Evolutionary conservation across 208 protist species (phyloP).

Genomic region (Tetramitus jugosus): DNA sequence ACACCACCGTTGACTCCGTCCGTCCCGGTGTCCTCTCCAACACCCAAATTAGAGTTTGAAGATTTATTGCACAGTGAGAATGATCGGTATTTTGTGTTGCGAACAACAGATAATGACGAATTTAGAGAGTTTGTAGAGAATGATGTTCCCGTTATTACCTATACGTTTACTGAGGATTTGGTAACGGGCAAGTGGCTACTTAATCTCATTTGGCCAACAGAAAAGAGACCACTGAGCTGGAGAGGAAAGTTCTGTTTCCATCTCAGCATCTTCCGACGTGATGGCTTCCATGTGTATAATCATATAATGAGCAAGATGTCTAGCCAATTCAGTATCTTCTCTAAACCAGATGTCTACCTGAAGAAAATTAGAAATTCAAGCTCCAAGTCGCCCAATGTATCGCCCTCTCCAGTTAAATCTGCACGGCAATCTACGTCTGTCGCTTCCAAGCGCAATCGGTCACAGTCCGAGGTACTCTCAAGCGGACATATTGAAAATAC

Average conservation of each 20-base stretch:
- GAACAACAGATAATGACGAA: not conserved
- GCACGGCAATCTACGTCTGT: too few relatives aligned
- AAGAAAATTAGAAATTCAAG: constrained; percentile 21
- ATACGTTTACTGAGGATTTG: constrained; percentile 3
- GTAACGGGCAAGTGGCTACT: not conserved
- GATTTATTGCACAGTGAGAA: not conserved
- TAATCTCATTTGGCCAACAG: constrained; percentile 1
- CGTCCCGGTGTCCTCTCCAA: not conserved
- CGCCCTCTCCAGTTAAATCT: too few relatives aligned
- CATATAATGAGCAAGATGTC: constrained; percentile 8
- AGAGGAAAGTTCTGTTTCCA: constrained; percentile 20
- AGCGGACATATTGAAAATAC: too few relatives aligned
- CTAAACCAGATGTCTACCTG: constrained; percentile 16
- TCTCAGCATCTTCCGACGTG: not conserved
- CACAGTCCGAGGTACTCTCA: too few relatives aligned
- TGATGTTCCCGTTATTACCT: not conserved
- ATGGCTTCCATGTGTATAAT: not conserved
- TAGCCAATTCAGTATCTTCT: constrained; percentile 5
- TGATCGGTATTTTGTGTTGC: not conserved
- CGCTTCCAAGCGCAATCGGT: too few relatives aligned
- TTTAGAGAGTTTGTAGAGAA: constrained; percentile 9
- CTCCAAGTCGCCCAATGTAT: too few relatives aligned
- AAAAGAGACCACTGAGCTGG: constrained; percentile 3
- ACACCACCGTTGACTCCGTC: not conserved
- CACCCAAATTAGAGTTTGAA: too few relatives aligned